Evolutionary conservation across 2,329 filamentous ascomycete genomes (phyloP).

Genomic region (Apiospora saccharicola): DNA sequence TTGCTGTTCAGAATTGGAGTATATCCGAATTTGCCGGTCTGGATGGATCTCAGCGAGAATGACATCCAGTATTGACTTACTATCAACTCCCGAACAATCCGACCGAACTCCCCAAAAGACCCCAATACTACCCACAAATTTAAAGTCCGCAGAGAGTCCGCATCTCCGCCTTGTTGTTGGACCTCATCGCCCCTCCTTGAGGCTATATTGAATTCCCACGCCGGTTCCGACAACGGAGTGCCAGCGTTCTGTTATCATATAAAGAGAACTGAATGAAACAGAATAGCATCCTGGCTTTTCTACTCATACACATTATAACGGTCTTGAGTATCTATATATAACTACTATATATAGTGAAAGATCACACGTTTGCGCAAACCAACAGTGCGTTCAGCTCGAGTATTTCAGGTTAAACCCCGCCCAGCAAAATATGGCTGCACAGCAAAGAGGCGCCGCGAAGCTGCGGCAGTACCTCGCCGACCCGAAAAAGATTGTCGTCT

Average conservation of each 20-base stretch:
- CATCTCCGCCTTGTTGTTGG: neutral
- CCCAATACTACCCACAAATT: neutral
- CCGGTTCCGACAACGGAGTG: neutral
- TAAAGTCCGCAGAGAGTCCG: neutral
- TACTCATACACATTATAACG: neutral
- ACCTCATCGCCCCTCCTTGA: slow-evolving; percentile 1
- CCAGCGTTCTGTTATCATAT: neutral
- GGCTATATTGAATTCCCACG: neutral
- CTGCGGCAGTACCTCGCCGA: slow-evolving; percentile 51
- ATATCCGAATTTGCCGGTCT: neutral
- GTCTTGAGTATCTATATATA: neutral
- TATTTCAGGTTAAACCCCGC: neutral
- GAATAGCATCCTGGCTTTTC: neutral
- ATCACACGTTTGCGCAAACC: no score
- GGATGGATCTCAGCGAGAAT: neutral
- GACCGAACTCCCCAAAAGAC: neutral
- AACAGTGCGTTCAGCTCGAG: neutral
- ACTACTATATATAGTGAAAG: neutral
- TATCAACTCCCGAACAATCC: neutral
- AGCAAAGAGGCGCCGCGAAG: slow-evolving; percentile 40
- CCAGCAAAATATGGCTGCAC: neutral
- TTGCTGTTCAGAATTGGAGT: neutral
- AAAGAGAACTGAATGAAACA: neutral
- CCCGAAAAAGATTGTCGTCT: slow-evolving; percentile 56
- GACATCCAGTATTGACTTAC: neutral